phyloP scores from a whole-genome alignment of 257 asterid genomes.

The Fraxinus cuspidata region DNA sequence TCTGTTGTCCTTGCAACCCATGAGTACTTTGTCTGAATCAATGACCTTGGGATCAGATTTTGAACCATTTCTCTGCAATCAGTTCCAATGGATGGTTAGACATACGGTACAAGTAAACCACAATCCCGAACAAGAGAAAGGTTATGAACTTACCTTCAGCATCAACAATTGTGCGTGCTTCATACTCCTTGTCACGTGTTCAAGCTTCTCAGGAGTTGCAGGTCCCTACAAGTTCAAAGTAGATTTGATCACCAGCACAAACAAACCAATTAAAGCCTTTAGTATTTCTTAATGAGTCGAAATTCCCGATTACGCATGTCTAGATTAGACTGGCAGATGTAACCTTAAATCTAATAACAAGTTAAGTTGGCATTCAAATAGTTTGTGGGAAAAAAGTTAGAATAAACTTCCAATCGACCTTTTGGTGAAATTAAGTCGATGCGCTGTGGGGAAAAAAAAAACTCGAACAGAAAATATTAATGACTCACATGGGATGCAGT shows the following conservation, averaged over 20 bases:
- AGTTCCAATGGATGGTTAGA: background rate
- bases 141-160: slow-evolving; percentile 49
- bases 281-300: background rate
- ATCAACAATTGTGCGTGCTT: slow-evolving; percentile 43
- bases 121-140: background rate
- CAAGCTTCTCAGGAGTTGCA: slow-evolving; percentile 79
- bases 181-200: slow-evolving; percentile 52
- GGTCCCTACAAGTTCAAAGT: slow-evolving; percentile 57
- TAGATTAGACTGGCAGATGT: too few species aligned
- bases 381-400: too few species aligned
- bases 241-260: slow-evolving; percentile 2
- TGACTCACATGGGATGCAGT: too few species aligned
- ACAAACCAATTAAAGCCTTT: background rate
- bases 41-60: slow-evolving; percentile 32
- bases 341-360: too few species aligned
- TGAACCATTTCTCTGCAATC: slow-evolving; percentile 55
- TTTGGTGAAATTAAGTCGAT: too few species aligned
- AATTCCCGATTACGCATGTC: background rate
- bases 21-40: slow-evolving; percentile 25
- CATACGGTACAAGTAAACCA: background rate
- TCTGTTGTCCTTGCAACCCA: slow-evolving; percentile 16
- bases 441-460: too few species aligned
- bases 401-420: too few species aligned
- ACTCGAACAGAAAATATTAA: too few species aligned
- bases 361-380: too few species aligned